Evolutionary conservation across 768 basidiomycete genomes (phyloP), one percentile per base, ranked within the genome.

Genomic region (Pholiota molesta): DNA sequence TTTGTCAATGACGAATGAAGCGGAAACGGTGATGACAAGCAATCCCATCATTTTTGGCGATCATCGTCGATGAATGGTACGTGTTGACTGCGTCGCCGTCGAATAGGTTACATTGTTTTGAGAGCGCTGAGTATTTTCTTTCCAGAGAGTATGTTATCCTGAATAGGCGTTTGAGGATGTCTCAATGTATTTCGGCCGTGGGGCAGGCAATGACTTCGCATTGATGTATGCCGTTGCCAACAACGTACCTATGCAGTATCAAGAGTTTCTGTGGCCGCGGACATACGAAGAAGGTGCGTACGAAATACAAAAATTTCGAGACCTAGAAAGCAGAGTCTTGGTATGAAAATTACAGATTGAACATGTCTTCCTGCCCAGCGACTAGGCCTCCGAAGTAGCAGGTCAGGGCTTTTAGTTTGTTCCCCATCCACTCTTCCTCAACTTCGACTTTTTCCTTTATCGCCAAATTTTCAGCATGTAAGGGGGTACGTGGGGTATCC

Each of bases 401-500:
- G 0, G 94, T 97, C 56, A 99, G 75, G 0, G 96, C 97, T 71
- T 98, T 99, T 47, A 99, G 75, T 78, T 97, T 97, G 10, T 80
- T 81, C 2, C 94, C 90, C 89, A 94, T 97, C 95, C 95, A 98
- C 72, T 94, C 94, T 74, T 99, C 97, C 71, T 99, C 95, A 7
- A 98, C 83, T 74, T 98, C 97, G 10, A 97, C 83, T 73, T 74
- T 79, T 73, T 95, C 93, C 28, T 19, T 16, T 17, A 3, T 51
- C 23, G 5, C 23, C 19, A 21, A 23, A 52, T 23, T 42, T 44
- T 37, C 35, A 14, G 35, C 10, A 35, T 39, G 9, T 21, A 33
- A 35, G 28, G 29, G 47, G 8, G 3, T 54, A 17, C 40, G 40
- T 23, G 45, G 37, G 6, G 8, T 21, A 37, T 28, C 49, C 47